A percentile compares a stretch with the other conserved stretches of the same genome.
Conservation (phyloP, 805 yeast genomes). For the Lachancea cidri region DNA sequence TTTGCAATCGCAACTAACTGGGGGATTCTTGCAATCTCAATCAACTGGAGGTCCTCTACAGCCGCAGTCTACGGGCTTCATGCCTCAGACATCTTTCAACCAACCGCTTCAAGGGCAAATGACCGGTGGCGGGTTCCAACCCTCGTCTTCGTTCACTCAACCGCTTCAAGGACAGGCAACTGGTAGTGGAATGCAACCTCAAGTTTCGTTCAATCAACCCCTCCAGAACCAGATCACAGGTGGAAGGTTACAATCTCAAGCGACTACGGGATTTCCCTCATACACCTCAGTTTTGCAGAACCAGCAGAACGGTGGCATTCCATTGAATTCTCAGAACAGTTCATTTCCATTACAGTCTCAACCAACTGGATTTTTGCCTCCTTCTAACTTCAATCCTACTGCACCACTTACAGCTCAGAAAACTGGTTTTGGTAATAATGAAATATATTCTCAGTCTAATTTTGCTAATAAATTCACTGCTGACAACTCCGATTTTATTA, state of each 20-base stretch:
- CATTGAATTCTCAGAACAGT: constrained; percentile 32
- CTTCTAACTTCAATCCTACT: constrained; percentile 33
- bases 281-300: constrained; percentile 14
- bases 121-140: constrained; percentile 18
- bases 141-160: constrained; percentile 34
- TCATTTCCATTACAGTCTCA: constrained; percentile 46
- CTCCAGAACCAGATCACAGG: constrained; percentile 40
- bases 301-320: constrained; percentile 44
- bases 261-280: constrained; percentile 9
- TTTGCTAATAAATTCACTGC: constrained; percentile 32
- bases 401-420: constrained; percentile 39
- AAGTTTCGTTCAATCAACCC: constrained; percentile 23
- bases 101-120: constrained; percentile 18
- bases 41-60: constrained; percentile 43
- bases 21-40: constrained; percentile 33
- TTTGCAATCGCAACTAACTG: constrained; percentile 39
- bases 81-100: constrained; percentile 33
- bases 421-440: constrained; percentile 42
- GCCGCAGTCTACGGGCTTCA: constrained; percentile 42
- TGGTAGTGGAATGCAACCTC: constrained; percentile 25
- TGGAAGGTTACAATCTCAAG: constrained; percentile 17
- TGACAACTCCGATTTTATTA: constrained; percentile 57
- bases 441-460: constrained; percentile 34
- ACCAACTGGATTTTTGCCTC: constrained; percentile 61
- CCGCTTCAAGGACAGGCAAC: constrained; percentile 4